Percentiles rank a stretch among this genome's conserved stretches.
Conservation (phyloP, 2,329 filamentous ascomycete species). For the Colletotrichum sp. region DNA sequence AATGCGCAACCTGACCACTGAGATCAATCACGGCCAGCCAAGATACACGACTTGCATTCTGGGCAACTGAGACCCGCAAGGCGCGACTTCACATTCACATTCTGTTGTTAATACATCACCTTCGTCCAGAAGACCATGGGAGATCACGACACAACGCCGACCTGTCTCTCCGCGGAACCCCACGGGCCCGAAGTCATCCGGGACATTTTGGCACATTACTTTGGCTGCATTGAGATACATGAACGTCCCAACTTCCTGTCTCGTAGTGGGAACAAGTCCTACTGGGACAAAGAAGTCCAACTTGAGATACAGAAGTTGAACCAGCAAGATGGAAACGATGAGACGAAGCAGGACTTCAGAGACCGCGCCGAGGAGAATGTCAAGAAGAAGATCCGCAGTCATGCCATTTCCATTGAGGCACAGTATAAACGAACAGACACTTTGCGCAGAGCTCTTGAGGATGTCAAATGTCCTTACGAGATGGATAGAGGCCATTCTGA, state of each 20-base stretch:
- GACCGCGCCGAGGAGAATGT: not conserved
- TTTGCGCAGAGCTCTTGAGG: not conserved
- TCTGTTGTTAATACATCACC: not conserved
- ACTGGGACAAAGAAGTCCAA: not conserved
- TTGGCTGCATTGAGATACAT: not conserved
- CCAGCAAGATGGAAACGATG: not conserved
- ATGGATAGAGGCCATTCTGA: too few species aligned
- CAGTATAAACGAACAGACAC: not conserved
- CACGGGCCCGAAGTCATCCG: not conserved
- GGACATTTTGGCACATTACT: not conserved
- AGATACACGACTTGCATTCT: too few species aligned
- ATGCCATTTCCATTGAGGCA: not conserved
- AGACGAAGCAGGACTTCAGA: too few species aligned
- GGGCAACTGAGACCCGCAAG: too few species aligned
- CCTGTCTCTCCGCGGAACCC: not conserved
- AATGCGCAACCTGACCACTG: fast-evolving
- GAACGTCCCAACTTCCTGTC: not conserved
- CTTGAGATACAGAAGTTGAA: not conserved
- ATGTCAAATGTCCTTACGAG: not conserved
- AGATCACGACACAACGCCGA: not conserved
- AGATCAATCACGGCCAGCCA: too few species aligned
- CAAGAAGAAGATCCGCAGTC: not conserved
- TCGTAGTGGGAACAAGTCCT: not conserved
- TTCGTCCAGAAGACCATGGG: not conserved
- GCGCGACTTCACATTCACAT: not conserved